These are phyloP conservation scores for Amoeboaphelidium protococcarum DNA, from an alignment of 371 early-diverging fungal genomes.

Conservation along the genomic window DNA sequence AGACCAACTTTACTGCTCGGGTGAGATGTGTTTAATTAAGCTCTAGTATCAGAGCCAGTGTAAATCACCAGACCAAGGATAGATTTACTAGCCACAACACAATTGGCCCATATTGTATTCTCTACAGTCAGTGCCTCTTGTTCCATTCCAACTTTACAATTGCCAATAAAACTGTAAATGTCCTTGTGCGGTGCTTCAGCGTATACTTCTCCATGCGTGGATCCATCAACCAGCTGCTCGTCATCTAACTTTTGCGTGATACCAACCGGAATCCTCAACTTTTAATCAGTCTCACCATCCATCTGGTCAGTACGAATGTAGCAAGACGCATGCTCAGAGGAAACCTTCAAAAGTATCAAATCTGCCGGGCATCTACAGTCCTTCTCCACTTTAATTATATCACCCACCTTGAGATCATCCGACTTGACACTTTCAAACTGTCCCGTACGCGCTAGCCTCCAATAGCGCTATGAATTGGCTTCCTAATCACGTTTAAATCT, in stretches of 20 bases:
- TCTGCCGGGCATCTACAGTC: conserved; percentile 82
- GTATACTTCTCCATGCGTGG: neutral
- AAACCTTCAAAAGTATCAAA: conserved; percentile 61
- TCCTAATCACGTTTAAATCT: conserved; percentile 68
- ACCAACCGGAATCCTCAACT: conserved; percentile 53
- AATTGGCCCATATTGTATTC: conserved; percentile 96
- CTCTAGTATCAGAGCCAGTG: conserved; percentile 89
- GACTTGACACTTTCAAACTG: conserved; percentile 32
- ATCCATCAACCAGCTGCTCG: conserved; percentile 20
- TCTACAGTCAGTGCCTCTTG: conserved; percentile 56
- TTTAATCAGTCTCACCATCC: conserved; percentile 99
- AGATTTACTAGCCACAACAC: conserved; percentile 81
- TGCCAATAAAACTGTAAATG: conserved; percentile 14
- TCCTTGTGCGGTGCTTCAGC: conserved; percentile 16
- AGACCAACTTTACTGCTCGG: conserved; percentile 87
- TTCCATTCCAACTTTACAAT: conserved; percentile 7
- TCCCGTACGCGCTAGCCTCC: conserved; percentile 17
- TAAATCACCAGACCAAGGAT: conserved; percentile 83
- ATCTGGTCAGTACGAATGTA: conserved; percentile 98
- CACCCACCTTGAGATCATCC: conserved; percentile 73
- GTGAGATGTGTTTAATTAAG: conserved; percentile 91
- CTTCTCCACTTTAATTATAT: conserved; percentile 65
- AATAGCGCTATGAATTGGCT: conserved; percentile 67
- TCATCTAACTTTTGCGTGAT: conserved; percentile 42
- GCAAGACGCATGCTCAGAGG: conserved; percentile 59